Evolutionary conservation across 768 basidiomycete species (phyloP), one percentile per base, ranked within the genome.

Genomic region (Boletus vermiculosoides): DNA sequence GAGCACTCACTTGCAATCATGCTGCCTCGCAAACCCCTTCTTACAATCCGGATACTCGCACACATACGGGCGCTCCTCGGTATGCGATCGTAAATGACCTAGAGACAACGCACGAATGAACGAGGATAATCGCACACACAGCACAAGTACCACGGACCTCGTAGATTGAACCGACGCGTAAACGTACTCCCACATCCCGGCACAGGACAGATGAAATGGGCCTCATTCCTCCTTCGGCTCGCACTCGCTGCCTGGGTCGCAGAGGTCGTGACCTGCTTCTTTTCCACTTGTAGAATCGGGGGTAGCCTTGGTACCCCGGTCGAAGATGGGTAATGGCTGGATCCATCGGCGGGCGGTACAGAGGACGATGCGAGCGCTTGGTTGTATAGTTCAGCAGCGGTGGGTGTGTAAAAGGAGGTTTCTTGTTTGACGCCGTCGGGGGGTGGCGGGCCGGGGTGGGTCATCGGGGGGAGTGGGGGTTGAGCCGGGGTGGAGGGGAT

Each of bases 141-240:
- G 25, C n/a, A 22, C 20, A 25, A 45, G 44, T 34, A 40, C 39
- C 46, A 71, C 71, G 50, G 60, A 91, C 91, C 92, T 82, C 88
- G 77, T 53, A 94, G 73, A 73, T 94, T 94, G 77, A 94, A 94
- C 55, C 91, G 82, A 69, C 92, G 85, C 66, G 94, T 98, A 74
- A 98, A 98, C n/a, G 94, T 96, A 72, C 92, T 94, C 45, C 92
- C 93, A 76, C 94, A 98, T 13, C 93, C 94, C 11, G 92, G 91
- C 16, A 98, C 92, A 5, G 95, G 94, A 73, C 94, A 98, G 57
- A 86, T 81, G 73, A 96, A 97, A 65, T 92, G 86, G 0, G 94
- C 94, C 70, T 94, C 92, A 67, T 94, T 95, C 65, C 92, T 81
- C 49, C 94, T 78, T 52, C 94, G 80, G 70, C 89, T 94, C 50